These are phyloP conservation scores for Vicia sativa DNA, from an alignment of 306 rosid species.

Conservation along the genomic window DNA sequence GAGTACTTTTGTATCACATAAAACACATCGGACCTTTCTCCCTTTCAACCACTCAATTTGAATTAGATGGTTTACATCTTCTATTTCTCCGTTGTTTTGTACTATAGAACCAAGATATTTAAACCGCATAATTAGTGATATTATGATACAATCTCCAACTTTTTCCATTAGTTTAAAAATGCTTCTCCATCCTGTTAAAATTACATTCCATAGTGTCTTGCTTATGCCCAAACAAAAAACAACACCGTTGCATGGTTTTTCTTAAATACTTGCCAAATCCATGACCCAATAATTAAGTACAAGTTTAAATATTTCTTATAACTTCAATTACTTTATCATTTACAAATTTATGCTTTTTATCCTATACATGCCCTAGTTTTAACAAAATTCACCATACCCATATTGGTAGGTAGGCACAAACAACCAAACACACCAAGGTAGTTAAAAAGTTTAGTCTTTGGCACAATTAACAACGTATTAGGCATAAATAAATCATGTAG, in stretches of 20 bases:
- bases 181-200: no score
- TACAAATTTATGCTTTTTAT: not conserved
- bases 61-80: no score
- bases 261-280: not conserved
- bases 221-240: no score
- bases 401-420: not conserved
- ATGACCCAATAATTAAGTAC: not conserved
- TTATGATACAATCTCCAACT: no score
- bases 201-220: no score
- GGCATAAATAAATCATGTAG: not conserved
- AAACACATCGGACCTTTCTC: no score
- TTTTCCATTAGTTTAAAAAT: no score
- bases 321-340: not conserved
- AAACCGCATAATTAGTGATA: no score
- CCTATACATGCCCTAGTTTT: not conserved
- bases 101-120: no score
- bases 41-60: no score
- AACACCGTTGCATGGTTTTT: not conserved
- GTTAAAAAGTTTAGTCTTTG: not conserved
- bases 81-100: no score
- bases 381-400: not conserved
- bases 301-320: not conserved
- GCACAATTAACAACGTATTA: slow-evolving; percentile 3
- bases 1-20: no score
- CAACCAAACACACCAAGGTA: not conserved